These are phyloP conservation scores for Solanum pennellii DNA, from an alignment of 257 asterid species.

Conservation along the genomic window DNA sequence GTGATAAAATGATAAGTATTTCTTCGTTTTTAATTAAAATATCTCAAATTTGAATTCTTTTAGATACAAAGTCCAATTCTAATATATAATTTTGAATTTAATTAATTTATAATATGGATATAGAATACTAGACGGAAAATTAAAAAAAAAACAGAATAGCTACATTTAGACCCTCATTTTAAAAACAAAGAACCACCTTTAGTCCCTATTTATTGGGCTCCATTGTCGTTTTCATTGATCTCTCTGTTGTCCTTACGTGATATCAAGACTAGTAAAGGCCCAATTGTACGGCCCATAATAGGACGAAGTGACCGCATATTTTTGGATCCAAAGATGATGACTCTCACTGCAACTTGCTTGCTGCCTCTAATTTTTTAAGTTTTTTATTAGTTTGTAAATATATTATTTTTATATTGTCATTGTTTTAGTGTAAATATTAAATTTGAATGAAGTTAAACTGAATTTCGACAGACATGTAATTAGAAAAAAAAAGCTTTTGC, in stretches of 20 bases:
- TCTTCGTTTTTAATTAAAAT: accelerated
- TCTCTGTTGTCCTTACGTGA: background rate
- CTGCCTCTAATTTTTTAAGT: background rate
- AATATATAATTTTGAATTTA: too few species aligned
- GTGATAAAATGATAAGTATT: too few species aligned
- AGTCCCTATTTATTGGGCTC: background rate
- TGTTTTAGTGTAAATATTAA: too few species aligned
- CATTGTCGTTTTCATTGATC: background rate
- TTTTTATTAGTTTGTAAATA: background rate
- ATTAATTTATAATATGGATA: accelerated
- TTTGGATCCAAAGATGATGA: background rate
- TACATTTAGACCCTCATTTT: background rate
- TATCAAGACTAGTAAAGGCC: background rate
- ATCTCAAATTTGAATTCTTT: accelerated
- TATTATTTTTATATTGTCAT: too few species aligned
- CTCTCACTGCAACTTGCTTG: background rate
- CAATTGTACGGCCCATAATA: background rate
- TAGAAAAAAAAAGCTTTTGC: background rate
- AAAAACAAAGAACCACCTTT: background rate
- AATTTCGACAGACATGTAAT: background rate
- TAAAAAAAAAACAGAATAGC: background rate
- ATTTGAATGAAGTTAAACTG: background rate
- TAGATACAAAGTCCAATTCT: accelerated
- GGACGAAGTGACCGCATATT: background rate
- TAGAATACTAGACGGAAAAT: too few species aligned